Evolutionary conservation across 2,329 filamentous ascomycete species (phyloP).

Genomic region (Penicillium hordei): DNA sequence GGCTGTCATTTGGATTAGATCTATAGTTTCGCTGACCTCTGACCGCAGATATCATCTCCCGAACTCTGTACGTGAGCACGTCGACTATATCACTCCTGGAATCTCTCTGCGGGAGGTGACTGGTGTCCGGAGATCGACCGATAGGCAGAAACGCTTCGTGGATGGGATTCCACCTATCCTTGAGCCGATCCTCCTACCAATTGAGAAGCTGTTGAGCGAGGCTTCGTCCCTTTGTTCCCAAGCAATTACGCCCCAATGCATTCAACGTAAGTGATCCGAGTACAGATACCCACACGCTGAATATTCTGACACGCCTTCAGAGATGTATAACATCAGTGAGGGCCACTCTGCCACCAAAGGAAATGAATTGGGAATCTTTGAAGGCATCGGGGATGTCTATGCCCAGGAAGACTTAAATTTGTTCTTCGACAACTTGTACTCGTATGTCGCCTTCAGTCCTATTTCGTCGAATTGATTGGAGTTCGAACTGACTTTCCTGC

Average conservation of each 20-base stretch:
- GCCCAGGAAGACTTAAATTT: slow-evolving; percentile 46
- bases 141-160: slow-evolving; percentile 24
- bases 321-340: slow-evolving; percentile 47
- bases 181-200: slow-evolving; percentile 24
- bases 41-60: slow-evolving; percentile 32
- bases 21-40: neutral
- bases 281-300: neutral
- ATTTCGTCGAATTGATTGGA: neutral
- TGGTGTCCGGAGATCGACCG: slow-evolving; percentile 11
- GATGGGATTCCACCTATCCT: slow-evolving; percentile 27
- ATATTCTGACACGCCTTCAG: slow-evolving; percentile 17
- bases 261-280: slow-evolving; percentile 28
- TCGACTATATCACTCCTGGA: slow-evolving; percentile 38
- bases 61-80: slow-evolving; percentile 28
- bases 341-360: slow-evolving; percentile 41
- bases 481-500: slow-evolving; percentile 14
- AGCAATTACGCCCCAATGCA: slow-evolving; percentile 44
- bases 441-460: slow-evolving; percentile 16
- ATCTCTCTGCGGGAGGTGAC: slow-evolving; percentile 35
- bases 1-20: slow-evolving; percentile 10
- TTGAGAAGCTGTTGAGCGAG: slow-evolving; percentile 22
- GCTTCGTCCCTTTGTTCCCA: slow-evolving; percentile 28
- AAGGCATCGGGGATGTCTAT: slow-evolving; percentile 48
- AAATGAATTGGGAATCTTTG: slow-evolving; percentile 49
- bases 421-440: slow-evolving; percentile 41